These are phyloP conservation scores for Biscogniauxia marginata DNA, from an alignment of 2,329 filamentous ascomycete species.

Conservation along the genomic window DNA sequence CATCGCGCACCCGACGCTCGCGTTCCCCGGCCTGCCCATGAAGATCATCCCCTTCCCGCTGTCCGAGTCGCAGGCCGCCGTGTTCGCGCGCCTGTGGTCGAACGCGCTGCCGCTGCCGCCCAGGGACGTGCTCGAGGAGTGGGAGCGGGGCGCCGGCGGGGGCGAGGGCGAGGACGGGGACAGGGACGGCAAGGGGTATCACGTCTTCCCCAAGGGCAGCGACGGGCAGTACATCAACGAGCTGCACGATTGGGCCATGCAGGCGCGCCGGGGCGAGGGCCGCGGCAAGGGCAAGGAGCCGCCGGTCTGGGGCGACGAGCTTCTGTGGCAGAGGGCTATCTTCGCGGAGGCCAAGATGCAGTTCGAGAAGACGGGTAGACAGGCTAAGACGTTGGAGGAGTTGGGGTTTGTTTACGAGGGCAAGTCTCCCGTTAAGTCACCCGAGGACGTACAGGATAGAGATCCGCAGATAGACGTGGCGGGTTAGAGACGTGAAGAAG, in stretches of 20 bases:
- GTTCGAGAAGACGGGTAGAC: conserved; percentile 66
- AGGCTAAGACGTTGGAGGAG: conserved; percentile 65
- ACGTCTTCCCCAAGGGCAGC: conserved; percentile 51
- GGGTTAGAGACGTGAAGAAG: conserved; percentile 4
- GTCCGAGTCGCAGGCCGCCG: conserved; percentile 74
- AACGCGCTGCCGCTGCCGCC: conserved; percentile 66
- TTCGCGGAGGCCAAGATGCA: conserved; percentile 69
- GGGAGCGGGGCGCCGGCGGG: conserved; percentile 61
- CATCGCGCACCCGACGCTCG: conserved; percentile 72
- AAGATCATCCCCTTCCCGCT: conserved; percentile 87
- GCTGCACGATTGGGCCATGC: conserved; percentile 60
- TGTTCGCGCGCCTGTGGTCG: conserved; percentile 75
- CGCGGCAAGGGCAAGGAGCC: conserved; percentile 59
- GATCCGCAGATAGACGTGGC: conserved; percentile 14
- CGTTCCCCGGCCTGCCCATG: conserved; percentile 73
- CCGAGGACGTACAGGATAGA: conserved; percentile 4
- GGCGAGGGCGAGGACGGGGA: no score
- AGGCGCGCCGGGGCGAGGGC: conserved; percentile 29
- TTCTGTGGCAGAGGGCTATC: conserved; percentile 69
- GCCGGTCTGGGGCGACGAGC: conserved; percentile 67
- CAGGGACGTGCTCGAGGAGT: conserved; percentile 61
- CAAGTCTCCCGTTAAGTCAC: conserved; percentile 1
- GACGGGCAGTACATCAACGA: conserved; percentile 71
- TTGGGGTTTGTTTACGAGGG: conserved; percentile 64
- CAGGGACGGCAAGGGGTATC: conserved; percentile 48